These are phyloP conservation scores for Cardiospermum halicacabum DNA, from an alignment of 345 rosid species.

Conservation along the genomic window DNA sequence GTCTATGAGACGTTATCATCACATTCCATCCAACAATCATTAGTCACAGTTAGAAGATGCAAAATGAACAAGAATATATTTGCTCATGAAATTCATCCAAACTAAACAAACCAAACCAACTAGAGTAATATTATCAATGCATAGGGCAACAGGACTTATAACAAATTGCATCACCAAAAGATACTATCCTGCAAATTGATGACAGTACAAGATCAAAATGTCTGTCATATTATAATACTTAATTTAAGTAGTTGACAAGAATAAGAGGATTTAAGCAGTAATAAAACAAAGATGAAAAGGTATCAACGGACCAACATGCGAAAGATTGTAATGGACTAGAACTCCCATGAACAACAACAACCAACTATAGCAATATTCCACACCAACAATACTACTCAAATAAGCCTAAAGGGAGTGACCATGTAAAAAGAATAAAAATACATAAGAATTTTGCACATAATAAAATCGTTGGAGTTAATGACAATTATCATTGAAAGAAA, in stretches of 20 bases:
- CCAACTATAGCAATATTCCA: constrained; percentile 83
- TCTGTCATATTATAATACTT: neutral
- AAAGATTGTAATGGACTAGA: constrained; percentile 78
- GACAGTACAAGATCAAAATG: neutral
- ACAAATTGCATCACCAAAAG: constrained; percentile 98
- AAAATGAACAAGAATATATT: neutral
- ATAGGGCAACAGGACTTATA: constrained; percentile 95
- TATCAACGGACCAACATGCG: constrained; percentile 62
- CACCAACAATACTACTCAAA: constrained; percentile 81
- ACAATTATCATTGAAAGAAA: neutral
- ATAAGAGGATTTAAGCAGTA: neutral
- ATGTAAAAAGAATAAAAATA: constrained; percentile 42
- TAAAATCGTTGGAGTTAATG: no score
- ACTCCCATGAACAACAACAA: constrained; percentile 75
- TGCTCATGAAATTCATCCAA: neutral
- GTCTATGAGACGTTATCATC: neutral
- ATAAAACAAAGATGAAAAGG: constrained; percentile 7
- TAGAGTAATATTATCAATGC: constrained; percentile 94
- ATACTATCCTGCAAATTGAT: constrained; percentile 67
- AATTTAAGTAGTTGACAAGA: no score
- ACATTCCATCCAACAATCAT: neutral
- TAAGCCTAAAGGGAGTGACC: constrained; percentile 83
- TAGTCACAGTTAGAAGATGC: neutral
- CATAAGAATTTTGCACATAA: constrained; percentile 10
- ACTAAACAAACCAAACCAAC: constrained; percentile 49